Conservation (phyloP, 495 filamentous ascomycete genomes). For the Chaetomium fimeti region DNA sequence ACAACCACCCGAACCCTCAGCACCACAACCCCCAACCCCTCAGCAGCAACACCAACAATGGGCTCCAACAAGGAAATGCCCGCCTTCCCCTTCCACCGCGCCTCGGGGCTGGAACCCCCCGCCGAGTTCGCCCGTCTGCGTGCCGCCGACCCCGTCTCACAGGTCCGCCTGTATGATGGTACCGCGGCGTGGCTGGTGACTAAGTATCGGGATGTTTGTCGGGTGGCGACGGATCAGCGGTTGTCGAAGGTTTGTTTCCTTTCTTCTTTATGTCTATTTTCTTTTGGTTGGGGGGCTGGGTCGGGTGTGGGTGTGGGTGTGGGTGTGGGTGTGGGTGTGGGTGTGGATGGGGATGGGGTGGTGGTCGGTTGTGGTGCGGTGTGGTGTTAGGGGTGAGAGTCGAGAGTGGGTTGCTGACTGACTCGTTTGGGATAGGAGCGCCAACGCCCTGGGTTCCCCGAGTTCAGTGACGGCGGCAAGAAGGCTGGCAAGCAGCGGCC, state of each 20-base stretch:
- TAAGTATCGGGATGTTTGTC: constrained; percentile 47
- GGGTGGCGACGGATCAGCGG: constrained; percentile 42
- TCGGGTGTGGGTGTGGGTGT: background rate
- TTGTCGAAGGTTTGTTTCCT: constrained; percentile 37
- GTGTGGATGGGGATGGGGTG: background rate
- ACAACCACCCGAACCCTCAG: too few species aligned
- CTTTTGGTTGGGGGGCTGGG: background rate
- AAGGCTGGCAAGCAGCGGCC: constrained; percentile 44
- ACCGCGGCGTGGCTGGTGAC: constrained; percentile 46
- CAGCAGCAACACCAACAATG: background rate
- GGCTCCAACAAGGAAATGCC: constrained; percentile 5
- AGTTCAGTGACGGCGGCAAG: constrained; percentile 43
- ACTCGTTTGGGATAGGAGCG: constrained; percentile 33
- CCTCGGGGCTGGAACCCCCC: constrained; percentile 43
- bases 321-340: too few species aligned
- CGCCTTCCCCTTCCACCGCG: constrained; percentile 45
- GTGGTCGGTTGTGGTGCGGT: background rate
- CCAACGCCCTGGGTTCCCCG: constrained; percentile 45
- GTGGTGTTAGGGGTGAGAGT: too few species aligned
- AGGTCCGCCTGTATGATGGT: constrained; percentile 47
- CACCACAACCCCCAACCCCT: too few species aligned
- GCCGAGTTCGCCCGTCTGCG: constrained; percentile 44
- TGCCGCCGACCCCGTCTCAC: constrained; percentile 41
- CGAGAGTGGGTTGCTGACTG: background rate
- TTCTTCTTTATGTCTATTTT: background rate